Base-by-base conservation (phyloP, 2,329 filamentous ascomycete species). In the Iodosphaeria phyllophila region DNA sequence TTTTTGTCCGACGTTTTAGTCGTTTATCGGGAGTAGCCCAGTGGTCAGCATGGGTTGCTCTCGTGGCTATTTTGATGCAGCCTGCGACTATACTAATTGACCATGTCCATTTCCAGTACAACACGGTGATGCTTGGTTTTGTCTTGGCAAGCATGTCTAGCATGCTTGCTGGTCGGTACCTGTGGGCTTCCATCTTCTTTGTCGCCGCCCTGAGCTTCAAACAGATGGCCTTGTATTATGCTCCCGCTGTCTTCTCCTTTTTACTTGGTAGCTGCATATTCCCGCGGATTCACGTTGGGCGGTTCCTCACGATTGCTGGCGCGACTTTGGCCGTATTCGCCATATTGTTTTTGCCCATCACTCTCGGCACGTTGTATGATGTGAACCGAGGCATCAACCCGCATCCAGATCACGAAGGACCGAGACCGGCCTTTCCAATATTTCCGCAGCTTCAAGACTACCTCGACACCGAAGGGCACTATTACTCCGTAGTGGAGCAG, bases 191-290 rank as follows among this genome's bases (percentile, higher is more conserved):
- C 32, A 67, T 92, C 30, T 92, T 92, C 55, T 98, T 98, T 39
- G 89, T 98, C 5, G 70, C 68, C 10, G 79, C 86, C 3, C 58
- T 98, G n/a, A 82, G 82, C 5, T 98, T 95, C 60, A 98, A 98
- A 58, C 89, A 98, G 50, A 98, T 98, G 91, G 86, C 86, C 1
- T 61, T 98, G 10, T 98, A 95, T 54, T 98, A 93, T 49, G 83
- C 91, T 3, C 84, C 91, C 9, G 74, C 75, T 12, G 74, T 95
- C 29, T 95, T 95, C 46, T 76, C 82, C 16, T 98, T 84, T 42
- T 69, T 98, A 2, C 58, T 95, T 1, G 89, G 86, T 6, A 71
- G 74, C 41, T 93, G 84, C 43, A 39, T 91, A n/a, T 74, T 73
- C 33, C 84, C 84, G 1, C 58, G 60, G 8, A 50, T 84, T 39